These are phyloP conservation scores for Cornus suecica DNA, from an alignment of 148 eudicot species.

Conservation along the genomic window DNA sequence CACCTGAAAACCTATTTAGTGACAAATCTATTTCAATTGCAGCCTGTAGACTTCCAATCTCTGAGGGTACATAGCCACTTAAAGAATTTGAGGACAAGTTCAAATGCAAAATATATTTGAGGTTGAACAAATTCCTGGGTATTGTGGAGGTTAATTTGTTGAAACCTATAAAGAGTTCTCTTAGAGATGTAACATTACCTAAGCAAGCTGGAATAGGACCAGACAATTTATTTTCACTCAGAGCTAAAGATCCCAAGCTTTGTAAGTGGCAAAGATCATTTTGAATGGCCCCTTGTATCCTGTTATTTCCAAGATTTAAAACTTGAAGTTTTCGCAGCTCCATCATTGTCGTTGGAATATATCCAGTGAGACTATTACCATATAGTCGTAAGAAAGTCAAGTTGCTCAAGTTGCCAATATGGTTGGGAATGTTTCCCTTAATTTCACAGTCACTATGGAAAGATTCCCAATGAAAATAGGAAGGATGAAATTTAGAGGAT, in stretches of 20 bases:
- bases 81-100: constrained; percentile 4
- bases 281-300: constrained; percentile 10
- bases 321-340: constrained; percentile 5
- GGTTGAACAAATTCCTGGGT: too few relatives aligned
- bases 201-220: constrained; percentile 1
- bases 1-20: too few relatives aligned
- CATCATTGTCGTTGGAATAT: constrained; percentile 11
- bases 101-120: too few relatives aligned
- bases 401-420: too few relatives aligned
- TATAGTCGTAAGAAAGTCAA: too few relatives aligned
- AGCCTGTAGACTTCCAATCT: too few relatives aligned
- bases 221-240: constrained; percentile 1
- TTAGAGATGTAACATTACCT: constrained; percentile 12
- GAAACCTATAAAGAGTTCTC: too few relatives aligned
- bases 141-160: too few relatives aligned
- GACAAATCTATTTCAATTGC: too few relatives aligned
- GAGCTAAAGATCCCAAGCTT: not conserved
- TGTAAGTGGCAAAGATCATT: constrained; percentile 9
- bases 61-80: too few relatives aligned
- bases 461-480: constrained; percentile 8
- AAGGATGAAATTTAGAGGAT: constrained; percentile 1
- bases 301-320: not conserved
- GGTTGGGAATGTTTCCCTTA: constrained; percentile 15
- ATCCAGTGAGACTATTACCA: constrained; percentile 21
- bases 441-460: not conserved